Percentiles rank a stretch among this genome's conserved stretches.
Evolutionary conservation across 345 rosid genomes (phyloP).

Genomic region (Linum tenue): DNA sequence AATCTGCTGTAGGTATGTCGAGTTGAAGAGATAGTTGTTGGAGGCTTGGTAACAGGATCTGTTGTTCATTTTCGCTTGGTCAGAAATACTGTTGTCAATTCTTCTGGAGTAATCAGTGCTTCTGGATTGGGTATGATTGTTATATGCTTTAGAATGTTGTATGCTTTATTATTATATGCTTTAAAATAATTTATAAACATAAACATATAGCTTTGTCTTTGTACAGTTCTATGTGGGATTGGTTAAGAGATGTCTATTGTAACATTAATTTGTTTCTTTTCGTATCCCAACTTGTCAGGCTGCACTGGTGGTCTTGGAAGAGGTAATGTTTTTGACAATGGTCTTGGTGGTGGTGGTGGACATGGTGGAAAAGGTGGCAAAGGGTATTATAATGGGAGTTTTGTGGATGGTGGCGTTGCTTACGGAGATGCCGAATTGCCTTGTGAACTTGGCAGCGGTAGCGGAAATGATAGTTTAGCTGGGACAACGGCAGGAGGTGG

Average conservation of each 20-base stretch:
- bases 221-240: neutral
- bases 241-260: neutral
- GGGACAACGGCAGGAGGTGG: conserved; percentile 87
- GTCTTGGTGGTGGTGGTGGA: conserved; percentile 85
- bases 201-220: neutral
- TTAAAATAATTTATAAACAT: neutral
- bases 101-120: conserved; percentile 42
- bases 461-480: conserved; percentile 60
- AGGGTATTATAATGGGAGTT: conserved; percentile 65
- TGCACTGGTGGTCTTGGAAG: conserved; percentile 83
- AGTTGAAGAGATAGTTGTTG: conserved; percentile 46
- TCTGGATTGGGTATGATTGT: conserved; percentile 46
- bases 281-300: conserved; percentile 33
- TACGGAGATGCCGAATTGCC: conserved; percentile 85
- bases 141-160: neutral
- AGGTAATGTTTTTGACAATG: conserved; percentile 58
- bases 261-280: conserved; percentile 1
- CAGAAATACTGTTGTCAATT: conserved; percentile 32
- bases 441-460: conserved; percentile 97
- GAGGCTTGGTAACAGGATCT: conserved; percentile 49
- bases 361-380: conserved; percentile 93
- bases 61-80: conserved; percentile 64
- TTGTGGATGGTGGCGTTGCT: conserved; percentile 54
- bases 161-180: neutral
- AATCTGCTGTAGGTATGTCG: conserved; percentile 52